Base-by-base conservation (phyloP, 2,329 filamentous ascomycete species). In the Calonectria henricotiae region DNA sequence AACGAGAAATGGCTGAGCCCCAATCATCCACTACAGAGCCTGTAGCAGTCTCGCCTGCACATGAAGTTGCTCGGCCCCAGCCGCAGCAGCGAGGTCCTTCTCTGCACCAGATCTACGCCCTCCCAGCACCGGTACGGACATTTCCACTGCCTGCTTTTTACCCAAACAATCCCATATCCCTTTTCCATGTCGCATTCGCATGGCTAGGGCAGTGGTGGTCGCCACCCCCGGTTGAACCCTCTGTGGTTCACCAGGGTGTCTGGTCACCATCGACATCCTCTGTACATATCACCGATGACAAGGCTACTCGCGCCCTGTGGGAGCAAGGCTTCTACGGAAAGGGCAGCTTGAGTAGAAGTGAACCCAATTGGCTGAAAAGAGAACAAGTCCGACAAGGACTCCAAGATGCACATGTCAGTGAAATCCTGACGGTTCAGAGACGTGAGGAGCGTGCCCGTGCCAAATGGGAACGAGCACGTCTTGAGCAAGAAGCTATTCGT, bases 301-400 rank as follows among this genome's bases (percentile, higher is more conserved):
- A 87, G 66, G 92, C 94, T 4, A 92, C 97, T 72, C 88, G 93
- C 65, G 94, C 92, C 1, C 83, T 99, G 27, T 99, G 97, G 96
- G 94, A 98, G 82, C 94, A 97, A 84, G 96, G 96, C 5, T 99
- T 99, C 83, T 99, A 96, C 82, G 97, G 97, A 58, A 98, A 98
- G 82, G 96, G 96, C 51, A 96, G 87, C 76, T 85, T 98, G 69
- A 98, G 95, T 84, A 91, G 97, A 77, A 98, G 95, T 86, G 96
- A 99, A 81, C 96, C 96, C 3, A 96, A 91, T 75, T 99, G 96
- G 96, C 82, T 98, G 62, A 93, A 93, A 73, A 88, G 93, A 72
- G 94, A 98, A 82, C 92, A 94, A 81, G 91, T 92, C 32, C 89
- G 92, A 62, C 88, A 88, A 69, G 93, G 93, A 12, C 82, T 91